Conservation (phyloP, 305 asterid genomes). For the Solanum chacoense region DNA sequence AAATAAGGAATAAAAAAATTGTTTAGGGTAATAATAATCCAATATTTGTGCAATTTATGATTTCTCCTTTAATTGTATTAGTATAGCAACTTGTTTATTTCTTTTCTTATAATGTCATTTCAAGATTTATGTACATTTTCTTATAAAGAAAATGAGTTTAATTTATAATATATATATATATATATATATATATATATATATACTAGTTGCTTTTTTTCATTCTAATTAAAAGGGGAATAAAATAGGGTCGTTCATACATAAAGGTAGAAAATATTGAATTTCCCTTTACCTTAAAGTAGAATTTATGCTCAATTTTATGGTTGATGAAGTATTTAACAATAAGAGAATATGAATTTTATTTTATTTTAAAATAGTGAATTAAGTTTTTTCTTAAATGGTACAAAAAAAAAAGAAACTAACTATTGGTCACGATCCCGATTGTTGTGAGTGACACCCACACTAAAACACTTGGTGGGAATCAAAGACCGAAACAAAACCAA, state of each 20-base stretch:
- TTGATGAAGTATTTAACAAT: background rate
- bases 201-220: background rate
- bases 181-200: background rate
- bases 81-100: background rate
- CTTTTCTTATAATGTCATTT: background rate
- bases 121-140: background rate
- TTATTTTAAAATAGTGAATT: background rate
- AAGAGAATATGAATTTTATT: background rate
- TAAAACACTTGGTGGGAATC: background rate
- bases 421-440: background rate
- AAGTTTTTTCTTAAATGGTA: background rate
- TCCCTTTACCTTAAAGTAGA: background rate
- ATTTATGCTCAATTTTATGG: background rate
- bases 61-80: background rate
- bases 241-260: background rate
- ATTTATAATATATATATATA: background rate
- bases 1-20: background rate
- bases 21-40: background rate
- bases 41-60: background rate
- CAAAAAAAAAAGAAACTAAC: background rate
- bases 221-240: background rate
- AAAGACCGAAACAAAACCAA: background rate
- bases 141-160: background rate
- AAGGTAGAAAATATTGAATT: background rate
- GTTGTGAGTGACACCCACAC: background rate